A percentile compares a stretch with the other conserved stretches of the same genome.
phyloP scores from a whole-genome alignment of 2,329 filamentous ascomycete genomes.

The Alternaria panax region DNA sequence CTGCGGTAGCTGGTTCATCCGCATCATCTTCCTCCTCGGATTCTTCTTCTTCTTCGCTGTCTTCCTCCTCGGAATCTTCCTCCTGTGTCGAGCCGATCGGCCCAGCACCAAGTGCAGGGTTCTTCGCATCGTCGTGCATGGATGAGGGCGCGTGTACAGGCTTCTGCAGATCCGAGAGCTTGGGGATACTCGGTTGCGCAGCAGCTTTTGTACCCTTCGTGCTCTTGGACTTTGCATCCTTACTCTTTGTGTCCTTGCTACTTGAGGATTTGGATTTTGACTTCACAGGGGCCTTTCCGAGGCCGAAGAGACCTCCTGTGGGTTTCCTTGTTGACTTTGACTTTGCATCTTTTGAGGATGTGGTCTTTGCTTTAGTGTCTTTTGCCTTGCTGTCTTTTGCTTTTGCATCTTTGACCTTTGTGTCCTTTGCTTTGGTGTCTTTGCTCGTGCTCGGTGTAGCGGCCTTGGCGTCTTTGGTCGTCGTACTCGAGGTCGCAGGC shows the following conservation, averaged over 20 bases:
- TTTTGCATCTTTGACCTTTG: conserved; percentile 4
- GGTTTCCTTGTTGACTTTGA: conserved; percentile 11
- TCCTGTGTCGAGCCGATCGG: conserved; percentile 27
- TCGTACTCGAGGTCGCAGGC: neutral
- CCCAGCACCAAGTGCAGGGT: conserved; percentile 31
- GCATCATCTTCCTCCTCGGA: conserved; percentile 9
- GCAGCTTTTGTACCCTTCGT: conserved; percentile 1
- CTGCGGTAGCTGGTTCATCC: neutral
- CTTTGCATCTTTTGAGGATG: conserved; percentile 1
- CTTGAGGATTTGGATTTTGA: conserved; percentile 11
- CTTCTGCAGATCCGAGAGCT: conserved; percentile 27
- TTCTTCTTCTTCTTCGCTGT: conserved; percentile 10
- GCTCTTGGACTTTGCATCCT: neutral
- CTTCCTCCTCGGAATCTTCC: conserved; percentile 12
- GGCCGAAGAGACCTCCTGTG: conserved; percentile 12
- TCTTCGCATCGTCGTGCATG: conserved; percentile 35
- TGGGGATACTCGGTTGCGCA: conserved; percentile 19
- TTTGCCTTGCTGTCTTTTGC: conserved; percentile 4
- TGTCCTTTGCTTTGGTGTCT: conserved; percentile 7
- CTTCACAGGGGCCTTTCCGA: conserved; percentile 7
- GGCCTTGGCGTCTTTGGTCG: conserved; percentile 1
- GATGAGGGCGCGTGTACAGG: conserved; percentile 32
- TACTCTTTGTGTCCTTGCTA: conserved; percentile 7
- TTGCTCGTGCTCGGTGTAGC: conserved; percentile 2
- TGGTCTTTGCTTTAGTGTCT: conserved; percentile 1